Evolutionary conservation across 2,329 filamentous ascomycete species (phyloP).

Genomic region (Penicillium sp.): DNA sequence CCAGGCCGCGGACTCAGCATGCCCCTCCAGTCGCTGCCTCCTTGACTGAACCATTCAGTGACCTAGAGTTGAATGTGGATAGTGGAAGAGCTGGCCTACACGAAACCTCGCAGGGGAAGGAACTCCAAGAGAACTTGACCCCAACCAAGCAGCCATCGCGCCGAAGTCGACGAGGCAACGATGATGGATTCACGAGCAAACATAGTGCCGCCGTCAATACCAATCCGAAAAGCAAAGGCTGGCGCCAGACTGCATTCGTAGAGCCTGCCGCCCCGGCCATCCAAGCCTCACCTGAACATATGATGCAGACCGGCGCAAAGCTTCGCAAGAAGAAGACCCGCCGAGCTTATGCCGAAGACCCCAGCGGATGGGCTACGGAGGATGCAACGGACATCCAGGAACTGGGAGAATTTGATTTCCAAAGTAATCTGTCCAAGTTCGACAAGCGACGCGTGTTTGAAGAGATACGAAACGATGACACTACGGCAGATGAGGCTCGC

Average conservation of each 20-base stretch:
- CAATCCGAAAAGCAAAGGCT: slow-evolving; percentile 58
- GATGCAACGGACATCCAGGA: slow-evolving; percentile 94
- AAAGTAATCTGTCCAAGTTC: slow-evolving; percentile 84
- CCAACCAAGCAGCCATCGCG: slow-evolving; percentile 28
- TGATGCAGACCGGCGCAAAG: slow-evolving; percentile 30
- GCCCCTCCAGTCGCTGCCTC: slow-evolving; percentile 33
- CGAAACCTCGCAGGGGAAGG: slow-evolving; percentile 13
- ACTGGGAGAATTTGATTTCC: slow-evolving; percentile 92
- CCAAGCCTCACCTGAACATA: slow-evolving; percentile 40
- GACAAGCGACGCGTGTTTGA: slow-evolving; percentile 91
- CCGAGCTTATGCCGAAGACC: slow-evolving; percentile 50
- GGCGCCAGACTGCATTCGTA: slow-evolving; percentile 66
- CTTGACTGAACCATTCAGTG: slow-evolving; percentile 48
- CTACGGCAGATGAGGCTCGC: slow-evolving; percentile 84
- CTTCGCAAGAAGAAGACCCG: slow-evolving; percentile 48
- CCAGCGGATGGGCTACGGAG: slow-evolving; percentile 92
- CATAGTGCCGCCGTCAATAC: slow-evolving; percentile 33
- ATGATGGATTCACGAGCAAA: slow-evolving; percentile 41
- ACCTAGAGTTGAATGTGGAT: slow-evolving; percentile 35
- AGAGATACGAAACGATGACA: slow-evolving; percentile 85
- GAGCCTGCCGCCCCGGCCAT: slow-evolving; percentile 47
- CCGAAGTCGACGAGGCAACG: slow-evolving; percentile 48
- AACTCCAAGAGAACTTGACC: slow-evolving; percentile 20
- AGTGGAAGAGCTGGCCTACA: slow-evolving; percentile 16
- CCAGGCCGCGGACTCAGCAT: slow-evolving; percentile 24